Percentiles rank a stretch among this genome's conserved stretches.
Evolutionary conservation across 2,329 filamentous ascomycete species (phyloP).

Genomic region (Cladorrhinum sp.): DNA sequence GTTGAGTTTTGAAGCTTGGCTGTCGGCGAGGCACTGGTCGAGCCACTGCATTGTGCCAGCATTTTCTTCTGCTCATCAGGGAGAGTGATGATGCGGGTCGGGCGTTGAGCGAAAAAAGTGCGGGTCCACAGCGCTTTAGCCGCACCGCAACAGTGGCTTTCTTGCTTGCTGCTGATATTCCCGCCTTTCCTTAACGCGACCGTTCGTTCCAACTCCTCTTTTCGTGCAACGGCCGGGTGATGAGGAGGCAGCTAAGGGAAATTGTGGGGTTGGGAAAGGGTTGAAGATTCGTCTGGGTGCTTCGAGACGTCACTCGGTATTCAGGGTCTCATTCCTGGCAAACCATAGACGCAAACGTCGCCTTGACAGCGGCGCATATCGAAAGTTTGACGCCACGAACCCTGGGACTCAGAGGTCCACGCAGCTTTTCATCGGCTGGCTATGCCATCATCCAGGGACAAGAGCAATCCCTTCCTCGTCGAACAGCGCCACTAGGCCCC

Average conservation of each 20-base stretch:
- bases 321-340: neutral
- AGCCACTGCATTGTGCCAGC: neutral
- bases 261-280: neutral
- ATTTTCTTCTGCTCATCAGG: neutral
- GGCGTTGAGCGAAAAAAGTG: neutral
- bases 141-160: slow-evolving; percentile 7
- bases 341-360: neutral
- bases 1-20: slow-evolving; percentile 10
- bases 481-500: slow-evolving; percentile 20
- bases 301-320: neutral
- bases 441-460: slow-evolving; percentile 14
- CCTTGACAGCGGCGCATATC: neutral
- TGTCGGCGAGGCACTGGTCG: neutral
- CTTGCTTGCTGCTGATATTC: slow-evolving; percentile 5
- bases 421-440: neutral
- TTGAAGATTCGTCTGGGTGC: neutral
- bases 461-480: slow-evolving; percentile 9
- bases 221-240: neutral
- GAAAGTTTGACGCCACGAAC: neutral
- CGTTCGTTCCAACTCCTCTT: neutral
- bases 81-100: slow-evolving; percentile 13
- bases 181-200: neutral
- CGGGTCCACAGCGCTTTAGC: slow-evolving; percentile 12
- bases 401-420: neutral
- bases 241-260: neutral